phyloP scores from a whole-genome alignment of 768 basidiomycete genomes.

The Serendipita indica region DNA sequence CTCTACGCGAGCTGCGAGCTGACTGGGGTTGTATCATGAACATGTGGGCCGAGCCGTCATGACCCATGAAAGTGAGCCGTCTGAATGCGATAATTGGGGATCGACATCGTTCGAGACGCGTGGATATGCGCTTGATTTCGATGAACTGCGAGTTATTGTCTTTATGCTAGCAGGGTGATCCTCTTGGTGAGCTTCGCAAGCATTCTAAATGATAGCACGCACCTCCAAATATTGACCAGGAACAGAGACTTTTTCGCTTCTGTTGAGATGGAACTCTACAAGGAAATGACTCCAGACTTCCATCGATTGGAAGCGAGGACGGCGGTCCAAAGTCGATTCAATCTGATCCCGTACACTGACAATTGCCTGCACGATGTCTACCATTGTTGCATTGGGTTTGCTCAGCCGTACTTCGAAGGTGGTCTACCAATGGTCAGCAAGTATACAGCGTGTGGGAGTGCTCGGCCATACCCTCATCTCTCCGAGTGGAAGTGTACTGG shows the following conservation, averaged over 20 bases:
- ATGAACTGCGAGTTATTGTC: conserved; percentile 86
- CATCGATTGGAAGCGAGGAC: conserved; percentile 71
- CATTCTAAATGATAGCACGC: conserved; percentile 14
- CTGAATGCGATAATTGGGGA: conserved; percentile 78
- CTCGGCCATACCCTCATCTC: conserved; percentile 37
- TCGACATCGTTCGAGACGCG: conserved; percentile 81
- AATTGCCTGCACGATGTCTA: conserved; percentile 80
- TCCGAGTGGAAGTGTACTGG: conserved; percentile 11
- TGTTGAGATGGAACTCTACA: conserved; percentile 93
- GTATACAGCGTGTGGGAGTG: conserved; percentile 3
- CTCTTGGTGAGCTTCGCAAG: conserved; percentile 12
- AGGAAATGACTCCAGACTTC: conserved; percentile 83
- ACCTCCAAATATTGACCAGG: conserved; percentile 99
- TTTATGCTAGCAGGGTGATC: conserved; percentile 72
- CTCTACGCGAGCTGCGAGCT: conserved; percentile 70
- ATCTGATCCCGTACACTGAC: conserved; percentile 88
- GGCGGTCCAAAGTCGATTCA: conserved; percentile 65
- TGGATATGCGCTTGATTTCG: conserved; percentile 77
- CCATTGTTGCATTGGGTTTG: conserved; percentile 51
- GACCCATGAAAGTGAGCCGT: conserved; percentile 79
- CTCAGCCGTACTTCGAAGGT: conserved; percentile 89
- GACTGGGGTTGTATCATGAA: conserved; percentile 87
- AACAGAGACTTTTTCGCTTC: conserved; percentile 94
- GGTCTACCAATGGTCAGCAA: conserved; percentile 37
- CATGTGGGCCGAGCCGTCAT: conserved; percentile 74